phyloP scores from a whole-genome alignment of 1,284 basidiomycete species.

The Wallemia hederae region DNA sequence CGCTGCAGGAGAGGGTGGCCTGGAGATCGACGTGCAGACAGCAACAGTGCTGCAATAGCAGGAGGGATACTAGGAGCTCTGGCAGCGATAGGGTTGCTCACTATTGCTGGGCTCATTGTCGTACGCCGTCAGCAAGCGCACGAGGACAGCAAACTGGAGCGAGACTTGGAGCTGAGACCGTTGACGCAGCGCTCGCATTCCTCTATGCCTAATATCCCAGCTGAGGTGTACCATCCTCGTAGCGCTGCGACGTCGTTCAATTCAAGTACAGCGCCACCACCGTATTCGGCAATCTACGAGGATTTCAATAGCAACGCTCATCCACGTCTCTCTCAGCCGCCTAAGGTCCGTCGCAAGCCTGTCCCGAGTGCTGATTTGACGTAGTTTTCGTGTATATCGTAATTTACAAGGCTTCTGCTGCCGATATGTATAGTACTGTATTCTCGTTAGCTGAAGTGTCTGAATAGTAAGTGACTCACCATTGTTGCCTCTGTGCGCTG shows the following conservation, averaged over 20 bases:
- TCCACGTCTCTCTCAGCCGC: not conserved
- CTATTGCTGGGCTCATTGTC: not conserved
- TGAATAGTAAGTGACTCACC: slow-evolving; percentile 25
- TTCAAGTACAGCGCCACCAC: not conserved
- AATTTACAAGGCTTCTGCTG: slow-evolving; percentile 17
- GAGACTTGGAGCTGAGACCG: not conserved
- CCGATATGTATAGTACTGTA: slow-evolving; percentile 22
- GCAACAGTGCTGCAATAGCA: not conserved
- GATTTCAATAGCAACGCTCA: not conserved
- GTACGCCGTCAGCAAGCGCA: not conserved
- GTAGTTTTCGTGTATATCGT: not conserved
- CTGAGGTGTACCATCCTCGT: not conserved
- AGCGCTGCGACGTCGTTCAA: not conserved
- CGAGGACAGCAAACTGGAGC: not conserved
- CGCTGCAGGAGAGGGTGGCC: not conserved
- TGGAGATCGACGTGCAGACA: not conserved
- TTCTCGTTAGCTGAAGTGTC: not conserved
- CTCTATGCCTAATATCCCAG: not conserved
- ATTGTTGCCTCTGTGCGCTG: slow-evolving; percentile 50
- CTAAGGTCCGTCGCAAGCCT: not conserved
- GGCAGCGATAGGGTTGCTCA: not conserved
- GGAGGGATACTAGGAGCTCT: not conserved
- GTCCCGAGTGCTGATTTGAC: not conserved
- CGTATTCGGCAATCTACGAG: not conserved
- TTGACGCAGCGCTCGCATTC: not conserved